Base-by-base conservation (phyloP, 176 grass and related monocot species). In the Rhynchospora breviuscula region DNA sequence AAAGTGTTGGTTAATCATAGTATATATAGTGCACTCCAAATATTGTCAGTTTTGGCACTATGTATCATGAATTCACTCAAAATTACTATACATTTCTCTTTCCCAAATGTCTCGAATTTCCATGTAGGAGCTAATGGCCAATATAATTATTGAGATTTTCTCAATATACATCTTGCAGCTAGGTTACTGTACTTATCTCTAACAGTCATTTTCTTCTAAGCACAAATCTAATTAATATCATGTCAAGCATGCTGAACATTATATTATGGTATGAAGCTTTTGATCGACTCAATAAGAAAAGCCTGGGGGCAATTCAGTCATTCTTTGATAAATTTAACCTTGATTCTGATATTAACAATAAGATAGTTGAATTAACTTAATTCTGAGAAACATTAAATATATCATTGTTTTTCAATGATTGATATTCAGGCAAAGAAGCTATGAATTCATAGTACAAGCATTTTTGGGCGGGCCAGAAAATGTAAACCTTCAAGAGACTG, bases 401-500 rank as follows among this genome's bases (percentile, higher is more conserved):
- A 60, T 59, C 52, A 64, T 68, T 11, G 8, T 33, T 43, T 77
- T 56, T 29, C 47, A 56, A 77, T 76, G 72, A 12, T 77, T 26
- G 12, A 23, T 46, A 47, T 84, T 63, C 90, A 98, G 92, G 76
- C 80, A 95, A 64, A 88, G 89, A 71, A 91, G 84, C 46, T 87
- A 93, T 66, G 87, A 95, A 68, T 98, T 98, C 84, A 90, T 98
- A 64, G 79, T 98, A 85, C 95, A 98, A 79, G 95, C 95, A 80
- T 98, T 90, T 82, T 88, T 98, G 22, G 89, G 92, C 13, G 92
- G 95, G 70, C 89, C 95, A 47, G 92, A 93, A 35, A 98, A 95
- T 86, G 95, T 98, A 51, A 98, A 84, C 78, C 59, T 98, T 93
- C 95, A 98, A 85, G 95, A 93, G 51, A 98, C 95, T 48, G 92